Percentiles rank a stretch among this genome's conserved stretches.
phyloP scores from a whole-genome alignment of 2,329 filamentous ascomycete genomes.

The Albophoma yamanashiensis region DNA sequence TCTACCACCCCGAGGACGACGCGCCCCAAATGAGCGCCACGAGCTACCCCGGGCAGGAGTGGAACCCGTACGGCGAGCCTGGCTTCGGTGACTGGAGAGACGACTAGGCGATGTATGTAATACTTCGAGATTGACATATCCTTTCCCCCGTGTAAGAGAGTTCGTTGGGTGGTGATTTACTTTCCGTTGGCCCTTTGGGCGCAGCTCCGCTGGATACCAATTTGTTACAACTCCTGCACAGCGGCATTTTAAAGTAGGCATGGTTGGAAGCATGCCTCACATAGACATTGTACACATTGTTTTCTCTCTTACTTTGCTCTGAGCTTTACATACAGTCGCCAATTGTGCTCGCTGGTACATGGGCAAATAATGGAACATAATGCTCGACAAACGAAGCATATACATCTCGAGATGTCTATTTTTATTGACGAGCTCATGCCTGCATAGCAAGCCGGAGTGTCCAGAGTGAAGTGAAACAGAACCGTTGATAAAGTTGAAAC shows the following conservation, averaged over 20 bases:
- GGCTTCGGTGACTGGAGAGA: conserved; percentile 18
- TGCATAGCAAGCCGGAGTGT: no score
- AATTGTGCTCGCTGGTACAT: background rate
- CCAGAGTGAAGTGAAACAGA: no score
- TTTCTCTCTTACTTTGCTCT: background rate
- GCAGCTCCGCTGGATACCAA: background rate
- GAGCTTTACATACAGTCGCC: background rate
- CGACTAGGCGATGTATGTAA: background rate
- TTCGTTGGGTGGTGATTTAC: background rate
- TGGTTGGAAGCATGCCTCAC: no score
- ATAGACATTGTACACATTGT: no score
- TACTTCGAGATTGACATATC: background rate
- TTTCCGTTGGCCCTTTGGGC: background rate
- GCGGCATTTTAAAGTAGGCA: background rate
- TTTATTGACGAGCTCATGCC: no score
- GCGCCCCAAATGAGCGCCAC: conserved; percentile 53
- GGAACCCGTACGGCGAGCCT: conserved; percentile 43
- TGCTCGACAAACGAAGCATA: no score
- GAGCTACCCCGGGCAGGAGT: conserved; percentile 61
- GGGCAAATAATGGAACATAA: no score
- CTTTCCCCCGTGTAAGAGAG: background rate
- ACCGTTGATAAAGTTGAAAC: no score
- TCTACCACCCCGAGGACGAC: conserved; percentile 24
- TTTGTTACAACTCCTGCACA: background rate
- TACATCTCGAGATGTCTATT: no score